Evolutionary conservation across 2,329 filamentous ascomycete species (phyloP).

Genomic region (Alternaria infectoria): DNA sequence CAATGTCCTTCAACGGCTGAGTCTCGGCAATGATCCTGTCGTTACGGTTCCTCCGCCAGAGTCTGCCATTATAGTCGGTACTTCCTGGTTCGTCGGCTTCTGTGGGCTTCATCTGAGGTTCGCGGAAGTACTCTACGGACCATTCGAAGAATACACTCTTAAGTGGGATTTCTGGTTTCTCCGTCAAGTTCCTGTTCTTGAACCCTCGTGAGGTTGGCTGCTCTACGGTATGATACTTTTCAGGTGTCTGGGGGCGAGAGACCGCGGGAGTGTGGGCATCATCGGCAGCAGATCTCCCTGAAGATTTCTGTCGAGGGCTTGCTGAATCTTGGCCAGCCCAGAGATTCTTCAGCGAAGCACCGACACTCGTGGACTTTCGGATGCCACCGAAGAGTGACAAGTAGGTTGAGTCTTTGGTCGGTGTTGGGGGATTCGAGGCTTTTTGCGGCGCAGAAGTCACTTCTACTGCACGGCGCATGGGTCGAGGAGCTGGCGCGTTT

Average conservation of each 20-base stretch:
- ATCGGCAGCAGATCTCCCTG: conserved; percentile 56
- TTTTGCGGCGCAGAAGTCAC: conserved; percentile 51
- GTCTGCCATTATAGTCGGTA: conserved; percentile 90
- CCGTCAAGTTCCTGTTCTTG: conserved; percentile 64
- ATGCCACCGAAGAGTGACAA: conserved; percentile 62
- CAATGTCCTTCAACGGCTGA: conserved; percentile 89
- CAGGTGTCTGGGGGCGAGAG: conserved; percentile 68
- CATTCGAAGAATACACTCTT: conserved; percentile 88
- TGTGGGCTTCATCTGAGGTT: conserved; percentile 96
- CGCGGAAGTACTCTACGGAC: conserved; percentile 96
- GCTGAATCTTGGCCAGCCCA: conserved; percentile 51
- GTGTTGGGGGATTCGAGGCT: conserved; percentile 53
- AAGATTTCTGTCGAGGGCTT: conserved; percentile 35
- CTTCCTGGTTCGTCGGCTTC: conserved; percentile 97
- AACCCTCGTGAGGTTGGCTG: conserved; percentile 83
- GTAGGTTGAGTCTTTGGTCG: conserved; percentile 65
- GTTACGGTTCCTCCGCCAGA: conserved; percentile 92
- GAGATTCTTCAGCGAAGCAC: conserved; percentile 68
- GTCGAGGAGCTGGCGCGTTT: conserved; percentile 53
- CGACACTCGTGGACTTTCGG: conserved; percentile 68
- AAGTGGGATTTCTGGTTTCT: conserved; percentile 72
- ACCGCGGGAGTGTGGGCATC: conserved; percentile 73
- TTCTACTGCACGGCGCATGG: conserved; percentile 45
- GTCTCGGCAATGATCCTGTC: conserved; percentile 91
- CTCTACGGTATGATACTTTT: conserved; percentile 72